Percentiles rank a stretch among this genome's conserved stretches.
These are phyloP conservation scores for Phyllosticta capitalensis DNA, from an alignment of 2,329 filamentous ascomycete species.

Conservation along the genomic window DNA sequence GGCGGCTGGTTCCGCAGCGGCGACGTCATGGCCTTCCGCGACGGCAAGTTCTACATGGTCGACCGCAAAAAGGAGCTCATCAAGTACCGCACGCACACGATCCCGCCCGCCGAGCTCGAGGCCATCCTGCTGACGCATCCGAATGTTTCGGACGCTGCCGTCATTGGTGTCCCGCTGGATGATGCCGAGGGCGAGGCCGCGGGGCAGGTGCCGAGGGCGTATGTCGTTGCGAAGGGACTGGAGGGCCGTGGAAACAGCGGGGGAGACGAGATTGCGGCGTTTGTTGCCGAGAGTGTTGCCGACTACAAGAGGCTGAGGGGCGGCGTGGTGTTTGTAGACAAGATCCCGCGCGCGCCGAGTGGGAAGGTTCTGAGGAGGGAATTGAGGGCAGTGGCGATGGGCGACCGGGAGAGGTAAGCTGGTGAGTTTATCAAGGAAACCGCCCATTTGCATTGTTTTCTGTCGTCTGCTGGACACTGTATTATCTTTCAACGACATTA, in stretches of 20 bases:
- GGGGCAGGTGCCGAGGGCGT: constrained; percentile 33
- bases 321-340: constrained; percentile 28
- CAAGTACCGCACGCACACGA: constrained; percentile 42
- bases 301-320: constrained; percentile 28
- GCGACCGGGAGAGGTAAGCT: constrained; percentile 12
- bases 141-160: constrained; percentile 35
- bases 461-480: too few species aligned
- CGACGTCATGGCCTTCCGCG: constrained; percentile 27
- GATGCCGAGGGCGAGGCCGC: constrained; percentile 18
- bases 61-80: constrained; percentile 37
- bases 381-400: constrained; percentile 24
- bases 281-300: constrained; percentile 24
- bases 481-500: too few species aligned
- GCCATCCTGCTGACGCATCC: constrained; percentile 33
- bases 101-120: constrained; percentile 41
- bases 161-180: constrained; percentile 31
- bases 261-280: constrained; percentile 25
- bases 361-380: constrained; percentile 31
- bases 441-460: too few species aligned
- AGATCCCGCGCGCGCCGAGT: constrained; percentile 26
- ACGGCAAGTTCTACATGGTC: constrained; percentile 34
- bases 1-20: constrained; percentile 31
- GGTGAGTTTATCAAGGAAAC: too few species aligned
- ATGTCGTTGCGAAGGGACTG: constrained; percentile 32
- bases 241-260: constrained; percentile 35